A percentile compares a stretch with the other conserved stretches of the same genome.
Conservation (phyloP, 2,329 filamentous ascomycete genomes). For the Lasiodiplodia gonubiensis region DNA sequence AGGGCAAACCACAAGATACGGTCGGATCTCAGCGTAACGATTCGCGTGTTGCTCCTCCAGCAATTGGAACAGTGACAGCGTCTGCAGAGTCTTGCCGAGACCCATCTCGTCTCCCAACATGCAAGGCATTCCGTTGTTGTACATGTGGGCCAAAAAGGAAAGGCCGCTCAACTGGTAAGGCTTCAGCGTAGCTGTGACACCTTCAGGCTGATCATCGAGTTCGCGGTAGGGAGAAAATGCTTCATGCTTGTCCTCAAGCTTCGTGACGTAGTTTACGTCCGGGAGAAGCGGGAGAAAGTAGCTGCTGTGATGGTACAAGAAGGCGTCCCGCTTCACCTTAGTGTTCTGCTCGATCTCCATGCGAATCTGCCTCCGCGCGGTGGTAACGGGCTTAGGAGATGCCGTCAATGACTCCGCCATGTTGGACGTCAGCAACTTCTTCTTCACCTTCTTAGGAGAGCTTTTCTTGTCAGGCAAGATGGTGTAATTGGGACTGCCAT, state of each 20-base stretch:
- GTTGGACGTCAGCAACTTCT: slow-evolving; percentile 42
- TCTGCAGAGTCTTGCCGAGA: slow-evolving; percentile 98
- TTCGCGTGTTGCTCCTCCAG: slow-evolving; percentile 86
- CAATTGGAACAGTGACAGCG: slow-evolving; percentile 94
- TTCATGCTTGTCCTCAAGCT: slow-evolving; percentile 39
- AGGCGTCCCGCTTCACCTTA: slow-evolving; percentile 53
- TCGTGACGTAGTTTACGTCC: slow-evolving; percentile 49
- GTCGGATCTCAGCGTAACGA: slow-evolving; percentile 69
- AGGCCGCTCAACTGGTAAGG: slow-evolving; percentile 98
- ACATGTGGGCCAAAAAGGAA: slow-evolving; percentile 97
- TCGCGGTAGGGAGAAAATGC: slow-evolving; percentile 48
- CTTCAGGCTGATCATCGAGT: slow-evolving; percentile 51
- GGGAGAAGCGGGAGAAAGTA: slow-evolving; percentile 57
- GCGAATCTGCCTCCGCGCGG: slow-evolving; percentile 49
- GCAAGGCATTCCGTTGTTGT: slow-evolving; percentile 99
- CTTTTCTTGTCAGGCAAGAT: neutral
- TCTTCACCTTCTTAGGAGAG: slow-evolving; percentile 11
- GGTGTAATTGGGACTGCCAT: neutral
- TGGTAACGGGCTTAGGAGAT: slow-evolving; percentile 37
- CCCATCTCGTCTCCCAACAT: slow-evolving; percentile 99
- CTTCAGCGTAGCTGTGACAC: slow-evolving; percentile 68
- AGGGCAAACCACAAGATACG: slow-evolving; percentile 94
- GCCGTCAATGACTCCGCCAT: slow-evolving; percentile 31
- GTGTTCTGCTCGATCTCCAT: slow-evolving; percentile 50
- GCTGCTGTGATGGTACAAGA: slow-evolving; percentile 52